Percentiles rank a stretch among this genome's conserved stretches.
Conservation (phyloP, 106 monocot species). For the Dioscorea alata region DNA sequence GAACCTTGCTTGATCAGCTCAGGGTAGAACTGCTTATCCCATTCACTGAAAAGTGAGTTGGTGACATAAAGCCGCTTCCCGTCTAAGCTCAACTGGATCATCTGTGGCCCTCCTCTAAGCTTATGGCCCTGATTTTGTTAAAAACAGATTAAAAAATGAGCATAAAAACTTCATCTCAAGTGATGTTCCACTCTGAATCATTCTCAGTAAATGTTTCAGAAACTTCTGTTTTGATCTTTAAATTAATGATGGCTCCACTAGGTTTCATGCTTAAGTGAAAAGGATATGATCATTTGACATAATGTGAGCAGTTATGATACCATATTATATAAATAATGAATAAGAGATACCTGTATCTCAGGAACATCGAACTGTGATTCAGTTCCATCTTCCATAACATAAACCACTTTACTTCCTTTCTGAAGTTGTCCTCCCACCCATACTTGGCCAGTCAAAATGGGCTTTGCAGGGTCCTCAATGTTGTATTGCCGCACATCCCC, state of each 20-base stretch:
- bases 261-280: too few relatives aligned
- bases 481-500: slow-evolving; percentile 94
- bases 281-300: too few relatives aligned
- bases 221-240: too few relatives aligned
- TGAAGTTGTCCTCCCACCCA: slow-evolving; percentile 93
- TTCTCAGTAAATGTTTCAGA: too few relatives aligned
- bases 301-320: too few relatives aligned
- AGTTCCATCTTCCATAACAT: slow-evolving; percentile 50
- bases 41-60: slow-evolving; percentile 87
- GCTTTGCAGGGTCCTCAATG: slow-evolving; percentile 77
- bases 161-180: too few relatives aligned
- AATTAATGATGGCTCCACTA: too few relatives aligned
- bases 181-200: too few relatives aligned
- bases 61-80: slow-evolving; percentile 94
- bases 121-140: slow-evolving; percentile 45
- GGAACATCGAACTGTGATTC: slow-evolving; percentile 79
- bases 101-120: slow-evolving; percentile 90
- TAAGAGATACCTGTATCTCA: slow-evolving; percentile 39
- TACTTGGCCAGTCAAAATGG: slow-evolving; percentile 79
- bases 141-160: too few relatives aligned
- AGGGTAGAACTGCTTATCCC: slow-evolving; percentile 87
- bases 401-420: slow-evolving; percentile 63
- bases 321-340: too few relatives aligned
- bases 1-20: slow-evolving; percentile 78
- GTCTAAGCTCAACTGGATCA: slow-evolving; percentile 94